A percentile compares a stretch with the other conserved stretches of the same genome.
Conservation (phyloP, 2,329 filamentous ascomycete species). For the Sporothrix curviconia region DNA sequence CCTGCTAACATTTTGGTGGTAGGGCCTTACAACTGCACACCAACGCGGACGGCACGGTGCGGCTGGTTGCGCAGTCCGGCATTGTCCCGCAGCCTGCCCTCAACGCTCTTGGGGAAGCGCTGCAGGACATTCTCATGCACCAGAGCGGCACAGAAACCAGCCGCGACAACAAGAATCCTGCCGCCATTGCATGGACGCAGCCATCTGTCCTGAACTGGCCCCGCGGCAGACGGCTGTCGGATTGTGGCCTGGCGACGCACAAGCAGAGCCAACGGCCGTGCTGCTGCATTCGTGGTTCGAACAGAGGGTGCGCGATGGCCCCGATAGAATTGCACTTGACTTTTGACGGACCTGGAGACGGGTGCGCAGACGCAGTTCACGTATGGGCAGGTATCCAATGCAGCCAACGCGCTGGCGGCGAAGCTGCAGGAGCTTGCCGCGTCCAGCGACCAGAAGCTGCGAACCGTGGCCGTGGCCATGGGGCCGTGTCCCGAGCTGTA, state of each 20-base stretch:
- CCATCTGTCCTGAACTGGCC: slow-evolving; percentile 15
- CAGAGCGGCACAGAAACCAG: too few relatives aligned
- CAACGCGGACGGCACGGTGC: neutral
- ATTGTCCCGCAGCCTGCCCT: neutral
- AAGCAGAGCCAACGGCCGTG: neutral
- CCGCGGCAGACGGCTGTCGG: neutral
- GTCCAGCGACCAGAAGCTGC: neutral
- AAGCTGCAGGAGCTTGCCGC: neutral
- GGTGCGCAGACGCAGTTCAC: neutral
- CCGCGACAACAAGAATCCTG: neutral
- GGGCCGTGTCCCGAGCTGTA: slow-evolving; percentile 30
- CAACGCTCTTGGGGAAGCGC: neutral
- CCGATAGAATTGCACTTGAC: neutral
- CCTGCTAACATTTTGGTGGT: too few relatives aligned
- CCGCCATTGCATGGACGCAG: neutral
- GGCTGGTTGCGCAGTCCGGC: neutral
- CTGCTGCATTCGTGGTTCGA: slow-evolving; percentile 2
- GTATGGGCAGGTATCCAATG: neutral
- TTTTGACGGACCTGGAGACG: neutral
- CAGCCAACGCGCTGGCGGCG: neutral
- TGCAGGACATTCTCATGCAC: neutral
- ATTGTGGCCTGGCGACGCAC: neutral
- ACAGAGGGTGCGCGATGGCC: neutral
- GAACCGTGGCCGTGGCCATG: slow-evolving; percentile 19
- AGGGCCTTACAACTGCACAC: neutral